These are phyloP conservation scores for Trifolium fragiferum DNA, from an alignment of 306 rosid species.

Conservation along the genomic window DNA sequence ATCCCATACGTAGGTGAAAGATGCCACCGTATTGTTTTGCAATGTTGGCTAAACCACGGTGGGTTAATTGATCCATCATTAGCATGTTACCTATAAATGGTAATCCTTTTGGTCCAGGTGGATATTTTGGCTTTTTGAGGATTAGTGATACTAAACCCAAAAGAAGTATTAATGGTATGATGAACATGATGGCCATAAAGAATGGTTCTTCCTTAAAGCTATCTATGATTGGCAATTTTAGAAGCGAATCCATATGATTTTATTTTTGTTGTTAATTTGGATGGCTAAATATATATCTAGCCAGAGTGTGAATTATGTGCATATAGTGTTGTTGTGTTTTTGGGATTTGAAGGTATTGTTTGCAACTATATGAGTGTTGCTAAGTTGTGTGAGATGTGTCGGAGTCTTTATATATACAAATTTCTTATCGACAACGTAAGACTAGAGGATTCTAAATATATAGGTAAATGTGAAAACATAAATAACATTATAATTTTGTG, in stretches of 20 bases:
- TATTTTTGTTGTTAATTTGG: not conserved
- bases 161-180: conserved; percentile 45
- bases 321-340: not conserved
- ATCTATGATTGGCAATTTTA: conserved; percentile 16
- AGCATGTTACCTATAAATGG: conserved; percentile 84
- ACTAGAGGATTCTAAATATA: not conserved
- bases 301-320: not conserved
- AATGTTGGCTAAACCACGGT: conserved; percentile 70
- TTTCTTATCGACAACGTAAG: not conserved
- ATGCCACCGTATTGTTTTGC: conserved; percentile 77
- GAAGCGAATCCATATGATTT: conserved; percentile 43
- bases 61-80: conserved; percentile 81
- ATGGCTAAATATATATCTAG: not conserved
- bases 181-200: conserved; percentile 24
- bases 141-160: conserved; percentile 34
- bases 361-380: conserved; percentile 56
- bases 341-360: conserved; percentile 4
- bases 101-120: conserved; percentile 84
- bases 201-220: conserved; percentile 48
- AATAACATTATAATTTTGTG: too few relatives aligned
- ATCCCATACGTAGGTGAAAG: conserved; percentile 79
- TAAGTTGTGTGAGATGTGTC: conserved; percentile 19
- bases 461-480: too few relatives aligned
- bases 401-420: conserved; percentile 48
- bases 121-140: conserved; percentile 52